phyloP scores from a whole-genome alignment of 2,329 filamentous ascomycete genomes.

The Aspergillus sp. region DNA sequence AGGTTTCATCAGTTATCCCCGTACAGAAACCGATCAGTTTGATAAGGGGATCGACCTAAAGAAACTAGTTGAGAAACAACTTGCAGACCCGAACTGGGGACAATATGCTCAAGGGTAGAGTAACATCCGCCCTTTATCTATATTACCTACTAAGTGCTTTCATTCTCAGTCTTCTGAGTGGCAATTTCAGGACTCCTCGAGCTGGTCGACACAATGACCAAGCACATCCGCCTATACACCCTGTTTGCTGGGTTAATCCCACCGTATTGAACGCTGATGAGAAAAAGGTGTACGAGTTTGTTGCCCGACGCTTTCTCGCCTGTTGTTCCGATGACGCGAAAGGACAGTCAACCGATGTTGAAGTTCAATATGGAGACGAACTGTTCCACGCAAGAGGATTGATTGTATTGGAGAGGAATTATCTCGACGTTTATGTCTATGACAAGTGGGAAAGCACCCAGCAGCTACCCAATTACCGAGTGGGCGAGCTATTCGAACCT shows the following conservation, averaged over 20 bases:
- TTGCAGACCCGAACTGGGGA: conserved; percentile 74
- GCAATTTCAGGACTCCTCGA: conserved; percentile 77
- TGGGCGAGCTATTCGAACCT: conserved; percentile 81
- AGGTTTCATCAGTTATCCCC: conserved; percentile 95
- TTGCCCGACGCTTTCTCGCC: conserved; percentile 86
- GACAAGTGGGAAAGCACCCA: conserved; percentile 93
- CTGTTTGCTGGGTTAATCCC: conserved; percentile 77
- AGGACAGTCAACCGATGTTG: conserved; percentile 80
- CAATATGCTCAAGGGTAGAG: conserved; percentile 67
- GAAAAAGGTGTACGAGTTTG: conserved; percentile 83
- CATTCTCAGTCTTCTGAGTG: conserved; percentile 59
- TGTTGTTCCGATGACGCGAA: conserved; percentile 94
- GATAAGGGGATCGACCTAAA: conserved; percentile 84
- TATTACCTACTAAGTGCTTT: conserved; percentile 5
- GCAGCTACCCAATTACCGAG: conserved; percentile 73
- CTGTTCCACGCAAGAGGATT: conserved; percentile 79
- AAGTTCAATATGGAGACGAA: conserved; percentile 81
- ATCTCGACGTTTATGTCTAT: conserved; percentile 92
- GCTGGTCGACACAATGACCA: conserved; percentile 89
- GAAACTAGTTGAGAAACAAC: conserved; percentile 79
- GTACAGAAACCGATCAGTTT: conserved; percentile 96
- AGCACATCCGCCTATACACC: conserved; percentile 95
- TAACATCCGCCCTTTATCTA: background rate
- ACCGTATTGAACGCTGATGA: conserved; percentile 63
- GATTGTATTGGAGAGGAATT: conserved; percentile 83